Evolutionary conservation across 208 protist species (phyloP), one percentile per base, ranked within the genome.

Genomic region (Balamuthia mandrillaris): DNA sequence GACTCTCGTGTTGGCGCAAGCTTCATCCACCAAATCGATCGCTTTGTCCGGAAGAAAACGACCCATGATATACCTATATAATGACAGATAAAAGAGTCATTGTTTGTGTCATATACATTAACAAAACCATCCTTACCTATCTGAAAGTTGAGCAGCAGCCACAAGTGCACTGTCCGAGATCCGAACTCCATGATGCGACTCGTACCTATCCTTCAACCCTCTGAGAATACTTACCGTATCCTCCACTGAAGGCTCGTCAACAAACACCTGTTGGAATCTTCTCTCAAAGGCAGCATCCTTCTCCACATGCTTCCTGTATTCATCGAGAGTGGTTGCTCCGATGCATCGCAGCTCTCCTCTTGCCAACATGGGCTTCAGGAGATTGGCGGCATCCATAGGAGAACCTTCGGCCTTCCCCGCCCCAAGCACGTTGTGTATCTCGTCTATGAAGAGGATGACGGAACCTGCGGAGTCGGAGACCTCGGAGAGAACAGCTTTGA

Each of bases 381-480:
- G 54, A 86, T 99, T 99, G 37, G 89, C 70, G 14, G 92, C 92
- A 63, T 94, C 92, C 85, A 92, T 90, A n/a, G n/a, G n/a, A 0
- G 91, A 66, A 74, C 92, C 92, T 27, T 93, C 90, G 12, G 66
- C 3, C 33, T 45, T 42, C 52, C 92, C 98, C 21, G 97, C 97
- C 47, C 98, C 98, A 9, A 99, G 89, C 3, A 99, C 88, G 9
- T 93, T 95, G 92, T 99, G 98, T 65, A 99, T 95, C 91, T 99
- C 98, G 88, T 99, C 98, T 91, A 99, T 98, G 91, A 99, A 99
- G 42, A 99, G 92, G 60, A 99, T 99, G 66, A 99, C 93, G 65
- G 95, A 93, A 24, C 97, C 97, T 27, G 98, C 88, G 2, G 93
- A 89, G 14, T 97, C 94, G 68, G 96, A 95, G 6, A 99, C 97